Conservation (phyloP, 139 green algal species). For the Zygnema cylindricum region DNA sequence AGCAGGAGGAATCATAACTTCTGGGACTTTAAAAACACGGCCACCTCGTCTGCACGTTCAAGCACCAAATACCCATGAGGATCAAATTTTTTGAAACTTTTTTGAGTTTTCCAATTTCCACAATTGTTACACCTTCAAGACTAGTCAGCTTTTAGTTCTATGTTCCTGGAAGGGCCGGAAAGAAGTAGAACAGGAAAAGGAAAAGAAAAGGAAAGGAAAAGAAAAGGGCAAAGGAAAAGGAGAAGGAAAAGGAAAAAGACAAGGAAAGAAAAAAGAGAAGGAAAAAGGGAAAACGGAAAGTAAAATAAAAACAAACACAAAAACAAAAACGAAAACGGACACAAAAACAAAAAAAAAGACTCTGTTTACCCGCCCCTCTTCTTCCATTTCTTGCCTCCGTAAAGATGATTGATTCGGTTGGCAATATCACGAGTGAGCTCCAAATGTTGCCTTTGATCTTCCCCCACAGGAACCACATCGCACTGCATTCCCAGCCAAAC, state of each 20-base stretch:
- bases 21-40: conserved; percentile 74
- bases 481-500: conserved; percentile 67
- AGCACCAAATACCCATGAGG: neutral
- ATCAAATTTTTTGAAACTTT: too few relatives aligned
- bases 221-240: neutral
- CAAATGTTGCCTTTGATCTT: conserved; percentile 98
- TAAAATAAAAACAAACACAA: neutral
- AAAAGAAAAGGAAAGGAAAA: neutral
- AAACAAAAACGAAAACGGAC: neutral
- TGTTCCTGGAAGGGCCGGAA: too few relatives aligned
- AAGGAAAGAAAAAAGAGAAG: conserved; percentile 28
- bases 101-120: too few relatives aligned
- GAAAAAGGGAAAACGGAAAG: neutral
- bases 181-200: neutral
- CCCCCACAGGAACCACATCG: conserved; percentile 95
- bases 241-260: conserved; percentile 13
- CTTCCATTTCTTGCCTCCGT: conserved; percentile 94
- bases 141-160: too few relatives aligned
- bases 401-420: conserved; percentile 87
- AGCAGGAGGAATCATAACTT: conserved; percentile 89
- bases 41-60: conserved; percentile 34
- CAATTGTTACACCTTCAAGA: too few relatives aligned
- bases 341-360: neutral
- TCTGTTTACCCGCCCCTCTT: conserved; percentile 88
- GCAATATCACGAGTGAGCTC: conserved; percentile 86